Base-by-base conservation (phyloP, 352 stramenopile genomes). In the Pythium aphanidermatum region DNA sequence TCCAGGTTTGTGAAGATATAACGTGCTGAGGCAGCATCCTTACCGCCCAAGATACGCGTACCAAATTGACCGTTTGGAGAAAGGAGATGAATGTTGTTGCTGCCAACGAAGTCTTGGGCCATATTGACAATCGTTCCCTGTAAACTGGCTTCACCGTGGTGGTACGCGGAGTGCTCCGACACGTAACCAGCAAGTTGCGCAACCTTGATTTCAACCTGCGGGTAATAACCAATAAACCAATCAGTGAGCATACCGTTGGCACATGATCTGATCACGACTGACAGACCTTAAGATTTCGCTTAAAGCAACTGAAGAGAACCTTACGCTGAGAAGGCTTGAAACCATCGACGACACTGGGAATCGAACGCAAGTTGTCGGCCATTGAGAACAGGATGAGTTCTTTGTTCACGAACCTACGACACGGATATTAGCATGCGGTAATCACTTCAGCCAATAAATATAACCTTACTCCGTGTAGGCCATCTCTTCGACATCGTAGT, bases 291-390 rank as follows among this genome's bases (percentile, higher is more conserved):
- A 99, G 76, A 47, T 99, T 99, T 36, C 96, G 83, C 68, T 99
- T 99, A 63, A 99, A 98, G 59, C 94, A 98, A 41, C 86, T 88
- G 63, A 97, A 98, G 10, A 99, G 63, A 8, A 99, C 95, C 62
- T 99, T 99, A 5, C 96, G 82, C 58, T 99, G 96, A 25, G 89
- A 98, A n/a, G 96, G 96, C 67, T 99, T 99, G 49, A 99, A 90
- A 14, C 96, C 96, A 71, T 99, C 96, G 7, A 99, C 75, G 4
- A 97, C 68, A 57, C 67, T 96, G 7, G 96, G 96, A 58, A 99
- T 95, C 12, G 90, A 97, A 40, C 96, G 85, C 35, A 98, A 78
- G 49, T 99, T 99, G 61, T 99, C 96, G 5, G 95, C 95, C 77
- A 96, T 96, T 9, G 91, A 98, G 65, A 98, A 99, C 54, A 98